Percentiles rank a stretch among this genome's conserved stretches.
Conservation (phyloP, 257 asterid species). For the Rhazya stricta region DNA sequence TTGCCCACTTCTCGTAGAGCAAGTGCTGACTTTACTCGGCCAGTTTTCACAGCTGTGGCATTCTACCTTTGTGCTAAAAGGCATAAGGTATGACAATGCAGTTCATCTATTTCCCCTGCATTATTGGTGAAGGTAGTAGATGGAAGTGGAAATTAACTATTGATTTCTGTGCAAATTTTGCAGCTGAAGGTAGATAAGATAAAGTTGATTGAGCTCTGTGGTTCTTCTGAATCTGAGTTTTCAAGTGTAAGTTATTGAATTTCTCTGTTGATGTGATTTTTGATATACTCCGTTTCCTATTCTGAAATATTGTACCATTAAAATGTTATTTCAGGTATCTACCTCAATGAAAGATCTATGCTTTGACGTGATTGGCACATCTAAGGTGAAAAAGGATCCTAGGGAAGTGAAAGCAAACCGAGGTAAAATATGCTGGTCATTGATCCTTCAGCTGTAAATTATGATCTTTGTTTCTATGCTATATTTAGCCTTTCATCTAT, state of each 20-base stretch:
- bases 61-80: constrained; percentile 75
- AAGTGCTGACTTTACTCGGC: constrained; percentile 79
- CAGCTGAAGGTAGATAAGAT: constrained; percentile 84
- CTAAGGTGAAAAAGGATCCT: constrained; percentile 77
- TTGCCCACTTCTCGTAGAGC: constrained; percentile 74
- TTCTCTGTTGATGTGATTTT: neutral
- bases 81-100: constrained; percentile 55
- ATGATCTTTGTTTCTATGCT: neutral
- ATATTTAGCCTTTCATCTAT: constrained; percentile 1
- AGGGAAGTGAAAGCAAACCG: constrained; percentile 71
- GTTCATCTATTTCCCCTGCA: constrained; percentile 7
- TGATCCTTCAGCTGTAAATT: neutral
- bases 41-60: constrained; percentile 78
- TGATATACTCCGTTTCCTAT: neutral
- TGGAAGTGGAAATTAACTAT: neutral
- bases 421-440: constrained; percentile 38
- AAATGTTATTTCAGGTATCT: constrained; percentile 48
- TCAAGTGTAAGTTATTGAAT: constrained; percentile 43
- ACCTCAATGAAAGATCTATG: constrained; percentile 85
- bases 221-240: constrained; percentile 86
- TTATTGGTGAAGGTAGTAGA: neutral
- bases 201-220: constrained; percentile 81
- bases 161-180: constrained; percentile 6
- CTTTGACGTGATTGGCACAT: constrained; percentile 66
- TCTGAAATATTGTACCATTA: neutral